Evolutionary conservation across 2,329 filamentous ascomycete species (phyloP).

Genomic region (Dactylellina haptotyla): DNA sequence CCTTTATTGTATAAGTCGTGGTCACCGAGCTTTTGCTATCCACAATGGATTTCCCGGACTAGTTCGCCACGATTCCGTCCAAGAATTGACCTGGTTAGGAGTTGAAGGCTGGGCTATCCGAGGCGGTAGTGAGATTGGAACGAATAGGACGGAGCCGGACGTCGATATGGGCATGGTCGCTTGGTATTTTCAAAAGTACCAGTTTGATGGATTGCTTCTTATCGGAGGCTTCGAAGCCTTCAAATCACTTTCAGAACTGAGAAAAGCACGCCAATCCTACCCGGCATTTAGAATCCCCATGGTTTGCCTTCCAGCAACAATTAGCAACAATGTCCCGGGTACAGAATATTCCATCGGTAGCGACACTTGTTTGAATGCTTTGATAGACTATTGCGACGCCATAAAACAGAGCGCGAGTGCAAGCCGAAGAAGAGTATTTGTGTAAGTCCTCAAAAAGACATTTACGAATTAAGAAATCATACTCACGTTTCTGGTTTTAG

Average conservation of each 20-base stretch:
- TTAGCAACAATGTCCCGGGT: constrained; percentile 97
- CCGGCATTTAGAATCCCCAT: constrained; percentile 92
- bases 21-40: constrained; percentile 91
- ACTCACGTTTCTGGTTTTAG: constrained; percentile 33
- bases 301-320: constrained; percentile 90
- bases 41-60: constrained; percentile 98
- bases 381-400: constrained; percentile 94
- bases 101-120: constrained; percentile 95
- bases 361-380: constrained; percentile 94
- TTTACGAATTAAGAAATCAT: not conserved
- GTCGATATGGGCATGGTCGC: constrained; percentile 88
- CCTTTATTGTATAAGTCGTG: constrained; percentile 61
- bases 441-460: constrained; percentile 61
- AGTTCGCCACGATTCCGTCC: constrained; percentile 88
- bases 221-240: constrained; percentile 97
- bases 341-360: constrained; percentile 97
- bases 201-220: constrained; percentile 90
- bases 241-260: constrained; percentile 86
- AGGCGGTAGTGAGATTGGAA: constrained; percentile 97
- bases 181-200: constrained; percentile 82
- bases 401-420: constrained; percentile 97
- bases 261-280: constrained; percentile 80
- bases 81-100: constrained; percentile 89
- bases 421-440: constrained; percentile 90
- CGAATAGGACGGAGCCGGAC: constrained; percentile 88